Percentiles rank a stretch among this genome's conserved stretches.
Evolutionary conservation across 257 asterid genomes (phyloP).

Genomic region (Craterostigma plantagineum): DNA sequence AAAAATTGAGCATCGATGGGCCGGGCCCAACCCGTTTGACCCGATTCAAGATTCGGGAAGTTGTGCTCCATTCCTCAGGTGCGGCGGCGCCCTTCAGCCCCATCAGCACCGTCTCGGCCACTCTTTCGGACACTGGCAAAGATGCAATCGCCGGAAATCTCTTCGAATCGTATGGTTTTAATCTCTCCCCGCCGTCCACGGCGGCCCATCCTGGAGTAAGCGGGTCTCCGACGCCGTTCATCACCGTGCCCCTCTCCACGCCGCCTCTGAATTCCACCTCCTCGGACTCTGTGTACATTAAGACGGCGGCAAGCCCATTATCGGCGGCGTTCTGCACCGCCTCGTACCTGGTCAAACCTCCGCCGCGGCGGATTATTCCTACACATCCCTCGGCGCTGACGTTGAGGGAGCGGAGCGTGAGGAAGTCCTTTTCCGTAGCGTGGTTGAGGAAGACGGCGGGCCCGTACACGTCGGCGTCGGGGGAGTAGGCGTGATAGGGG

Average conservation of each 20-base stretch:
- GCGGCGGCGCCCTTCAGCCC: constrained; percentile 33
- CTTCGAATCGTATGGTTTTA: constrained; percentile 28
- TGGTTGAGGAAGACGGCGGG: constrained; percentile 53
- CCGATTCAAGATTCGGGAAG: constrained; percentile 11
- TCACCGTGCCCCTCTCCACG: constrained; percentile 89
- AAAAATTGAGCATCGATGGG: constrained; percentile 49
- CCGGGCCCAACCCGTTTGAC: constrained; percentile 57
- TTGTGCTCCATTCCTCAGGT: constrained; percentile 45
- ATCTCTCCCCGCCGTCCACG: constrained; percentile 38
- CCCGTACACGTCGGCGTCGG: constrained; percentile 64
- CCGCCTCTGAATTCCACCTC: constrained; percentile 20
- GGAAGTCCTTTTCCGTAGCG: constrained; percentile 64
- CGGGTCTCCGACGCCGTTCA: constrained; percentile 91
- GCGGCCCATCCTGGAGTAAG: constrained; percentile 86
- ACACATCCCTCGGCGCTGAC: constrained; percentile 56
- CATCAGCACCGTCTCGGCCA: constrained; percentile 38
- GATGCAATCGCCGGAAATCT: constrained; percentile 69
- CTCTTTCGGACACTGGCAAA: constrained; percentile 58
- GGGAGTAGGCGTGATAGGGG: constrained; percentile 88
- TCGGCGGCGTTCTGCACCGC: constrained; percentile 62
- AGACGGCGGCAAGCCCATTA: constrained; percentile 62
- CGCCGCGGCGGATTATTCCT: constrained; percentile 64
- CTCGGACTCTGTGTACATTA: constrained; percentile 71
- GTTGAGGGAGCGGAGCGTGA: constrained; percentile 24
- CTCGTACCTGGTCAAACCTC: constrained; percentile 56